A percentile compares a stretch with the other conserved stretches of the same genome.
Conservation (phyloP, 768 basidiomycete genomes). For the Lactarius vividus region DNA sequence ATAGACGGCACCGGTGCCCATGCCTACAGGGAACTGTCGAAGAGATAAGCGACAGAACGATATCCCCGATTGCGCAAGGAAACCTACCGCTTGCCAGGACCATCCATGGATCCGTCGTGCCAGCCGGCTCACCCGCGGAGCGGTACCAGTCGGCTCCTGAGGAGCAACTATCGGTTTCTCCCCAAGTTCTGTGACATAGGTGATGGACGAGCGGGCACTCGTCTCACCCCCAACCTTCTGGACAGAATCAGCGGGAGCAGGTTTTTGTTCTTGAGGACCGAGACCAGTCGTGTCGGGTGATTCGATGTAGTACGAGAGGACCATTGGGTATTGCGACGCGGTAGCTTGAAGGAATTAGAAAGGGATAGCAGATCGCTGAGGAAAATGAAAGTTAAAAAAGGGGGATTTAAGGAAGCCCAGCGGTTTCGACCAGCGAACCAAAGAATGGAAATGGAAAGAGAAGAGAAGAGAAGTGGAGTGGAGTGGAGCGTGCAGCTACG, state of each 20-base stretch:
- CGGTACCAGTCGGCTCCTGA: neutral
- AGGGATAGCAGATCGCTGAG: neutral
- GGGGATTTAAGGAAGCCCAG: conserved; percentile 6
- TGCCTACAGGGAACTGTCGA: conserved; percentile 47
- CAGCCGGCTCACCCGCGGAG: conserved; percentile 32
- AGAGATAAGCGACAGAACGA: conserved; percentile 7
- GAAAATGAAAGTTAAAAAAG: neutral
- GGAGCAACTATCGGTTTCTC: neutral
- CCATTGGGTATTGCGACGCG: neutral
- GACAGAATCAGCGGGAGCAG: neutral
- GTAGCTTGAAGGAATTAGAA: neutral
- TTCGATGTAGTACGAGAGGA: neutral
- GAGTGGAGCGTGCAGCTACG: neutral
- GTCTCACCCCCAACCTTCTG: neutral
- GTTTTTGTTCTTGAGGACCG: neutral
- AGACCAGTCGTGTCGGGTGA: neutral
- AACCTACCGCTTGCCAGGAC: conserved; percentile 49
- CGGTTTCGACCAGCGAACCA: conserved; percentile 12
- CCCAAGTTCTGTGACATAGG: neutral
- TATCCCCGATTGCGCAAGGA: neutral
- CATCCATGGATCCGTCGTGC: conserved; percentile 49
- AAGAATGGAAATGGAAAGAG: neutral
- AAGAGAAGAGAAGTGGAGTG: neutral
- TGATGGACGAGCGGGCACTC: neutral
- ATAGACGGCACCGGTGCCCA: conserved; percentile 51